phyloP scores from a whole-genome alignment of 148 eudicot species.

The Cornus kousa region DNA sequence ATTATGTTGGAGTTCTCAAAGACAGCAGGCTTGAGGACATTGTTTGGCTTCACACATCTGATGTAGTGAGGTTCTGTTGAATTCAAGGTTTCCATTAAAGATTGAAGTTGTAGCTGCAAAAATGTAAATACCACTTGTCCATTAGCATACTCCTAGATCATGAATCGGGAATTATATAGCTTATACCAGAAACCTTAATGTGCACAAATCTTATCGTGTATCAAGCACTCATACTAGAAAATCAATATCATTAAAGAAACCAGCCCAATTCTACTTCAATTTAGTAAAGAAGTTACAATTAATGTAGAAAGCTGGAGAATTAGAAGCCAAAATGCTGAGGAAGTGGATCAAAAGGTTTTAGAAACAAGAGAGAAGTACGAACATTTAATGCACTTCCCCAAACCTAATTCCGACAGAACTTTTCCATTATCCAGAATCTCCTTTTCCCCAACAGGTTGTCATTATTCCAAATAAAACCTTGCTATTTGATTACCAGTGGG shows the following conservation, averaged over 20 bases:
- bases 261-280: not conserved
- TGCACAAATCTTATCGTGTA: not conserved
- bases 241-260: not conserved
- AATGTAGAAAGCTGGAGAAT: not conserved
- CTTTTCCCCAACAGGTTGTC: not conserved
- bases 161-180: not conserved
- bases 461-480: not conserved
- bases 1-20: conserved; percentile 90
- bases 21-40: conserved; percentile 86
- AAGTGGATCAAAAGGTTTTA: not conserved
- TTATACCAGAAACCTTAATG: not conserved
- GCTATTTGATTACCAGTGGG: not conserved
- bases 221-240: not conserved
- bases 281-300: not conserved
- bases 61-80: conserved; percentile 98
- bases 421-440: not conserved
- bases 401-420: not conserved
- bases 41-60: conserved; percentile 99
- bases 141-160: conserved; percentile 14
- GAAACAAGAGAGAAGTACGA: not conserved
- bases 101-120: conserved; percentile 96
- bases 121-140: conserved; percentile 11
- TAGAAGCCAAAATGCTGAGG: not conserved
- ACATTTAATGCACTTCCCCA: not conserved
- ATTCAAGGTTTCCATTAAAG: conserved; percentile 93